Base-by-base conservation (phyloP, 345 rosid species). In the Rhodamnia argentea region DNA sequence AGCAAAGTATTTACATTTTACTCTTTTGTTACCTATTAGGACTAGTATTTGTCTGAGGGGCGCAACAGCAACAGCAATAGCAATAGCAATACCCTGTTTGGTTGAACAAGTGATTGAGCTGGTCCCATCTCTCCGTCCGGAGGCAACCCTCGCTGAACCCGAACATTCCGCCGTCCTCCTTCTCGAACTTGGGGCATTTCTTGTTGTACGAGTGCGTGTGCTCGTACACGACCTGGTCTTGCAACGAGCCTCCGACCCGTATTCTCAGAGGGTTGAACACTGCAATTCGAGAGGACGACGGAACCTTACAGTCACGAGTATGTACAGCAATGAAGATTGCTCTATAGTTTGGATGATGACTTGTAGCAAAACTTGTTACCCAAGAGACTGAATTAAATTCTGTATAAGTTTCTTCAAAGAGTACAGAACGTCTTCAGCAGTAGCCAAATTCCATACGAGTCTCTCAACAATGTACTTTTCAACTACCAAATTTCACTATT, bases 81-180 rank as follows among this genome's bases (percentile, higher is more conserved):
- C 44, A 32, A 40, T 16, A 1, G 6, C 53, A 24, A 32, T 90
- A 92, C 95, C 93, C 91, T 7, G 94, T 92, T 87, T 87, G 26
- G 55, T 89, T 88, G 52, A 94, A 87, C 32, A 92, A 87, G 47
- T 26, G 22, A 84, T 91, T 89, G 62, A 94, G 87, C 27, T 91
- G 76, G 85, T 94, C 94, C 96, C 95, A 94, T 91, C 92, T 90
- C 3, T 89, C 59, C 93, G 89, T 87, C 10, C 85, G 22, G 12
- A 94, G 92, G 83, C 94, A 88, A 14, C 94, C 95, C 84, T 82
- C 56, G 84, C 87, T 90, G 87, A 94, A 94, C 12, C 93, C 95
- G 83, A 93, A 94, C 88, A 92, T 47, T 14, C 89, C 90, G 20
- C 29, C 88, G 1, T 75, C 47, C 14, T 13, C 8, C 83, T 81